phyloP scores from a whole-genome alignment of 1,284 basidiomycete genomes.

The Pyrrhoderma noxium region DNA sequence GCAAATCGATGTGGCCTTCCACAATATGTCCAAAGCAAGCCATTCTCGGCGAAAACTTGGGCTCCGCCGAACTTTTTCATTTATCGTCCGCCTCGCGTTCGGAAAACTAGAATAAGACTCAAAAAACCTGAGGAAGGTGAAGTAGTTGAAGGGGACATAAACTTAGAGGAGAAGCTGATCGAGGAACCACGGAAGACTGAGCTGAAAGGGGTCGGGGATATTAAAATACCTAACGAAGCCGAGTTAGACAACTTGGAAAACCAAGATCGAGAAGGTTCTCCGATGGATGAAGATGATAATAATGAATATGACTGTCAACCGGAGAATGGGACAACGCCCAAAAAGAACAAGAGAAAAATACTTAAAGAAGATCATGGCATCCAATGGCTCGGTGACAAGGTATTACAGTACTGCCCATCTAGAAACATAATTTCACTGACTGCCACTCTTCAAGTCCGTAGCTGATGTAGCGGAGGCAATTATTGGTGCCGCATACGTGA shows the following conservation, averaged over 20 bases:
- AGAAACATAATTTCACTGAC: conserved; percentile 2
- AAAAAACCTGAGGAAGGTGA: conserved; percentile 2
- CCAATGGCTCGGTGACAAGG: conserved; percentile 74
- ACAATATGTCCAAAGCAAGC: conserved; percentile 61
- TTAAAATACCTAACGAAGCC: background rate
- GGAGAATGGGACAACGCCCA: conserved; percentile 28
- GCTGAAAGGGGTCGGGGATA: background rate
- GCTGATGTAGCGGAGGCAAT: conserved; percentile 79
- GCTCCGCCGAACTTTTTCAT: conserved; percentile 42
- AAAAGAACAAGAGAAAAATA: conserved; percentile 35
- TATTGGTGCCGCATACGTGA: conserved; percentile 70
- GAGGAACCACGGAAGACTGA: conserved; percentile 2
- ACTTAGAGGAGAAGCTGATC: conserved; percentile 6
- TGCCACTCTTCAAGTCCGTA: conserved; percentile 44
- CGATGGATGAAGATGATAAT: background rate
- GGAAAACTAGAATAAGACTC: background rate
- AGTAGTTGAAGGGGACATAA: conserved; percentile 11
- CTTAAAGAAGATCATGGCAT: conserved; percentile 34
- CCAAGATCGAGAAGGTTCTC: background rate
- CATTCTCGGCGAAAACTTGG: conserved; percentile 63
- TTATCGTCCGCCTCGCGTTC: conserved; percentile 18
- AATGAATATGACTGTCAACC: conserved; percentile 12
- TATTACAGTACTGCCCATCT: conserved; percentile 23
- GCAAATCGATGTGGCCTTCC: conserved; percentile 54
- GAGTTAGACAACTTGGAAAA: background rate